phyloP scores from a whole-genome alignment of 75 land plant genomes.

The Pinus taeda region DNA sequence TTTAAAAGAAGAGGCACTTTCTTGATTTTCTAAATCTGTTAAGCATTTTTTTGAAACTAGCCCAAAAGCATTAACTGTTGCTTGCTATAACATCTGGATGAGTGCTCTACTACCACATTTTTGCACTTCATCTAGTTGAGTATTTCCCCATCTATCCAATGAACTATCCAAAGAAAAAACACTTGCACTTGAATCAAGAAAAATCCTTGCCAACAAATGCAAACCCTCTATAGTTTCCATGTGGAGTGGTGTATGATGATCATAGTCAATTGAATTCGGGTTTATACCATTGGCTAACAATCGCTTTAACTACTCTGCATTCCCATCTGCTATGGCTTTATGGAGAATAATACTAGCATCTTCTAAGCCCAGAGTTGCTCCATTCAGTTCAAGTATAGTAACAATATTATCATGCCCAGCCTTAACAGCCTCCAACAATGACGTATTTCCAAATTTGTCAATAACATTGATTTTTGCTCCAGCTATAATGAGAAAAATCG shows the following conservation, averaged over 20 bases:
- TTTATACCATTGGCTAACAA: conserved; percentile 33
- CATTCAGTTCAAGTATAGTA: conserved; percentile 20
- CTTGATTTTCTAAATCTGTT: background rate
- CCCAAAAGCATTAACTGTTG: conserved; percentile 22
- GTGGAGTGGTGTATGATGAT: conserved; percentile 44
- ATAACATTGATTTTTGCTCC: conserved; percentile 46
- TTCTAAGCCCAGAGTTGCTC: conserved; percentile 25
- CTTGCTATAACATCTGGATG: background rate
- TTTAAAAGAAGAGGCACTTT: background rate
- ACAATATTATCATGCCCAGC: conserved; percentile 36
- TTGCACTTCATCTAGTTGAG: background rate
- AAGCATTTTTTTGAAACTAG: background rate
- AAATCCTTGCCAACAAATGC: conserved; percentile 19
- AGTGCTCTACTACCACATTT: background rate
- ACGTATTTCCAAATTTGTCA: conserved; percentile 53
- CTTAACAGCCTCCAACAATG: conserved; percentile 53
- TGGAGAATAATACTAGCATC: conserved; percentile 31
- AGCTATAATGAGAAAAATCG: conserved; percentile 29
- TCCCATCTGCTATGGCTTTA: conserved; percentile 27
- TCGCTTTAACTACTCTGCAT: conserved; percentile 26
- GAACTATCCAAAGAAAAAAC: conserved; percentile 27
- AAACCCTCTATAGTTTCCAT: conserved; percentile 41
- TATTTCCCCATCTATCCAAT: conserved; percentile 22
- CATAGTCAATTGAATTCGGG: conserved; percentile 33
- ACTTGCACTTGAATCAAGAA: conserved; percentile 39